Evolutionary conservation across 2,329 filamentous ascomycete species (phyloP).

Genomic region (Cytospora schulzeri): DNA sequence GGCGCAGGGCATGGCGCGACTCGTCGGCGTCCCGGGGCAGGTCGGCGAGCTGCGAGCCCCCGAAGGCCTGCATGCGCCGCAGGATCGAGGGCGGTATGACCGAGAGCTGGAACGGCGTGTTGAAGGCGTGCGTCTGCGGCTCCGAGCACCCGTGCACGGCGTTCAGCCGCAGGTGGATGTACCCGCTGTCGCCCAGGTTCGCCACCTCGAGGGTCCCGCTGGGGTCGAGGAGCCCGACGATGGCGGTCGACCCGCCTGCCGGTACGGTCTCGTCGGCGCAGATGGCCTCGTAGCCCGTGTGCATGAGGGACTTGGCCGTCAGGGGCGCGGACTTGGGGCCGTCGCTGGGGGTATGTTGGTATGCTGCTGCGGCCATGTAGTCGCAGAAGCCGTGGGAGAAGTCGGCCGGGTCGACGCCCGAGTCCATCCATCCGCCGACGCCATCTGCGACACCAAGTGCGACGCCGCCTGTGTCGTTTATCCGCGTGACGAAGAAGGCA

Average conservation of each 20-base stretch:
- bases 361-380: slow-evolving; percentile 82
- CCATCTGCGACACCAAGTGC: slow-evolving; percentile 92
- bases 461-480: slow-evolving; percentile 72
- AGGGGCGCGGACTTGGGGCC: slow-evolving; percentile 36
- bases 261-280: slow-evolving; percentile 71
- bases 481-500: slow-evolving; percentile 86
- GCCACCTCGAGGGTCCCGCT: slow-evolving; percentile 82
- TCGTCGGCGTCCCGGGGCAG: slow-evolving; percentile 82
- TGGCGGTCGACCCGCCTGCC: slow-evolving; percentile 90
- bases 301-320: slow-evolving; percentile 71
- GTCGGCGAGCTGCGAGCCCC: slow-evolving; percentile 79
- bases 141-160: slow-evolving; percentile 81
- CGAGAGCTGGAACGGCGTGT: slow-evolving; percentile 93
- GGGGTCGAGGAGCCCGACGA: slow-evolving; percentile 74
- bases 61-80: slow-evolving; percentile 79
- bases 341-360: slow-evolving; percentile 48
- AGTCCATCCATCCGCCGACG: slow-evolving; percentile 93
- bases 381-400: slow-evolving; percentile 94
- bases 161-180: slow-evolving; percentile 81
- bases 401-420: slow-evolving; percentile 89
- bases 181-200: slow-evolving; percentile 94
- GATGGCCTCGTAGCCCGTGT: slow-evolving; percentile 81
- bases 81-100: slow-evolving; percentile 81
- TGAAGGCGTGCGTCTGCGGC: slow-evolving; percentile 94
- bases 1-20: slow-evolving; percentile 73